Evolutionary conservation across 1,284 basidiomycete genomes (phyloP).

Genomic region (Somion occarium): DNA sequence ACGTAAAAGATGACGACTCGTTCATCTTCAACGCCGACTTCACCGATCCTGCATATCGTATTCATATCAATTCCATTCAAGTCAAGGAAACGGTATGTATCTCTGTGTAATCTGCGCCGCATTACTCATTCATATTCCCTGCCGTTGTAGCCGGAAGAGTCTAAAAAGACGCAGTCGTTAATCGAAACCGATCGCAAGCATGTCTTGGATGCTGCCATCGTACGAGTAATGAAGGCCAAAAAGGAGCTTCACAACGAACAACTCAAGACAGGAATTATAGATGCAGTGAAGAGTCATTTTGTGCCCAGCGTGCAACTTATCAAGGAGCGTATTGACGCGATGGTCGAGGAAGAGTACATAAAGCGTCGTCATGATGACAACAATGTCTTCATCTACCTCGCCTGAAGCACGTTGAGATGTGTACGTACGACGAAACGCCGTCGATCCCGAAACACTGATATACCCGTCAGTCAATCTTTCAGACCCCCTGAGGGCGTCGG

Average conservation of each 20-base stretch:
- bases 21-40: conserved; percentile 86
- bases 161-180: conserved; percentile 74
- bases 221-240: conserved; percentile 90
- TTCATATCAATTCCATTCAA: conserved; percentile 97
- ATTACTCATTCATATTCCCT: conserved; percentile 1
- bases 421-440: neutral
- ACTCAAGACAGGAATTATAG: conserved; percentile 75
- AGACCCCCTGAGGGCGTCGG: no score
- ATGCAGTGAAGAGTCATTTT: conserved; percentile 79
- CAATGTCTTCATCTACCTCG: conserved; percentile 75
- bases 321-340: conserved; percentile 76
- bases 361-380: conserved; percentile 69
- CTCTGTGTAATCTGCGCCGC: conserved; percentile 1
- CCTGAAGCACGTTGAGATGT: conserved; percentile 31
- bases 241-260: conserved; percentile 79
- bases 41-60: conserved; percentile 72
- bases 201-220: conserved; percentile 89
- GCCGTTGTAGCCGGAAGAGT: conserved; percentile 72
- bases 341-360: conserved; percentile 88
- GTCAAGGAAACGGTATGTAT: conserved; percentile 77
- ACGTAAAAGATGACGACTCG: conserved; percentile 73
- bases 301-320: conserved; percentile 70
- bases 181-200: conserved; percentile 87
- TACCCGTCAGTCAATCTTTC: no score
- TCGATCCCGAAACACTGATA: neutral